phyloP scores from a whole-genome alignment of 768 basidiomycete genomes.

The Naganishia randhawae region DNA sequence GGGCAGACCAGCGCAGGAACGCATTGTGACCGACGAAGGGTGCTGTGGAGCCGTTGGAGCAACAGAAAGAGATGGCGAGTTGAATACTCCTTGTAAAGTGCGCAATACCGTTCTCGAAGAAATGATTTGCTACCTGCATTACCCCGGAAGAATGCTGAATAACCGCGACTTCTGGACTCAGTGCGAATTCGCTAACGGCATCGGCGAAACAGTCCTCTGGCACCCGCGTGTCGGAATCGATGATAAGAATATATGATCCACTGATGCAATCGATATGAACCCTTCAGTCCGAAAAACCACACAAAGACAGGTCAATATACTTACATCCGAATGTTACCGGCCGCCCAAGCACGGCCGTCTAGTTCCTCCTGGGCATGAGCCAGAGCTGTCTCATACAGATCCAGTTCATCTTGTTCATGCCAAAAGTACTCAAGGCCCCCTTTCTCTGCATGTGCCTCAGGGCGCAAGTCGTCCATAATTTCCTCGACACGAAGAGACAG shows the following conservation, averaged over 20 bases:
- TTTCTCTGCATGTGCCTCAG: slow-evolving; percentile 53
- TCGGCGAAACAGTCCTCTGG: slow-evolving; percentile 75
- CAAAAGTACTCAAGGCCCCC: slow-evolving; percentile 39
- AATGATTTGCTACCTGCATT: slow-evolving; percentile 43
- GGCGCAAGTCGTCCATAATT: slow-evolving; percentile 54
- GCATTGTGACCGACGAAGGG: slow-evolving; percentile 50
- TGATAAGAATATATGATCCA: slow-evolving; percentile 73
- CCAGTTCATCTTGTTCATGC: slow-evolving; percentile 58
- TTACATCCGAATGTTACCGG: slow-evolving; percentile 61
- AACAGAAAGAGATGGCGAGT: slow-evolving; percentile 10
- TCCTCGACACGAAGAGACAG: slow-evolving; percentile 64
- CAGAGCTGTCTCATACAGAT: slow-evolving; percentile 67
- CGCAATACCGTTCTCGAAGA: slow-evolving; percentile 68
- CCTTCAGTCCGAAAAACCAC: slow-evolving; percentile 52
- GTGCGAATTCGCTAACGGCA: slow-evolving; percentile 76
- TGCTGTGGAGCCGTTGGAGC: slow-evolving; percentile 28
- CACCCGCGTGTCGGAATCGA: slow-evolving; percentile 66
- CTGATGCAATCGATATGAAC: slow-evolving; percentile 40
- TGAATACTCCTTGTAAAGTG: slow-evolving; percentile 61
- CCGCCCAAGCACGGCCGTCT: slow-evolving; percentile 67
- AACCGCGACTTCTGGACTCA: slow-evolving; percentile 78
- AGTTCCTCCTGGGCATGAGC: slow-evolving; percentile 68
- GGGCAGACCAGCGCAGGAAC: slow-evolving; percentile 81
- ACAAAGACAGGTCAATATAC: neutral
- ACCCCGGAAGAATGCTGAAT: slow-evolving; percentile 53